Base-by-base conservation (phyloP, 192 early-diverging fungal genomes). In the Spinellus fusiger region DNA sequence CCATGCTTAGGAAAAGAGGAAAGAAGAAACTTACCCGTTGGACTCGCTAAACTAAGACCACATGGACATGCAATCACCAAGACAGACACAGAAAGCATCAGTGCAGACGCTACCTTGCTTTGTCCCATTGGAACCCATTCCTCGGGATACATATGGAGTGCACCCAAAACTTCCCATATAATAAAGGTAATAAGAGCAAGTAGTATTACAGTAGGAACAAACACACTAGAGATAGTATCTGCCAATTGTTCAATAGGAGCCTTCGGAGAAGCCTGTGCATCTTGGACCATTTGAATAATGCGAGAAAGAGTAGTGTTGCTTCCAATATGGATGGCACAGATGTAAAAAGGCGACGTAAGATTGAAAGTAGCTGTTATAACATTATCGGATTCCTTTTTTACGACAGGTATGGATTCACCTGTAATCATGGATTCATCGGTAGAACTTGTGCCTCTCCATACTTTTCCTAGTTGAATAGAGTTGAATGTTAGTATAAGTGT, bases 381-480 rank as follows among this genome's bases (percentile, higher is more conserved):
- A 59, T 77, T 74, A 38, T 83, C 75, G 8, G 67, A 78, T 26
- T 54, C 47, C 0, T 49, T 59, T 61, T 90, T 91, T 15, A 67
- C 49, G 3, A 87, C 80, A 9, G 90, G 89, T 16, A 85, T 35
- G 0, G 89, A 77, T 72, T 93, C 92, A 32, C 92, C 92, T 0
- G 92, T 93, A 52, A 93, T 73, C 85, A 91, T 89, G 31, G 80
- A 79, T 68, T 91, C 90, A 59, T 93, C 92, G 2, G 88, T 73
- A 29, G 75, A 78, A 0, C 85, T 79, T 5, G 68, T 63, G 0
- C 89, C 89, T n/a, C 60, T 56, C 60, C 60, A 73, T 8, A 76
- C 49, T 54, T 66, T 66, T 27, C 68, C 66, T 68, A 52, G n/a
- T n/a, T n/a, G n/a, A n/a, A n/a, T n/a, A n/a, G n/a, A n/a, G n/a